Conservation (phyloP, 176 grass and related monocot species). For the Ensete ventricosum region DNA sequence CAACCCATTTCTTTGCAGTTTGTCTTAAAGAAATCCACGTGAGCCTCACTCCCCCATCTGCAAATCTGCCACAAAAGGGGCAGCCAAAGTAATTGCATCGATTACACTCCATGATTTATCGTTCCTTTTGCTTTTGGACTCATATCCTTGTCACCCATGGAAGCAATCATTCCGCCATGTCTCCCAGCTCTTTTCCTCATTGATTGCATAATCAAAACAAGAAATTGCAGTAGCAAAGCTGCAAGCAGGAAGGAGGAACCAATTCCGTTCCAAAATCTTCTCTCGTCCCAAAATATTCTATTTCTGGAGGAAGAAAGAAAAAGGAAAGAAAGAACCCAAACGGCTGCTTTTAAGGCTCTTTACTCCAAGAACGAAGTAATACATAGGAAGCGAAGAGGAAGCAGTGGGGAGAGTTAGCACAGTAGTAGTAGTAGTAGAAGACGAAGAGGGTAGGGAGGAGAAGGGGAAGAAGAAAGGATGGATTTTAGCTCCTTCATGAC, state of each 20-base stretch:
- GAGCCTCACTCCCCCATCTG: no score
- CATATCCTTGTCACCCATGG: background rate
- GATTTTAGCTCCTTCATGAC: conserved; percentile 68
- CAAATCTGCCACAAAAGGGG: no score
- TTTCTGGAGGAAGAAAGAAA: background rate
- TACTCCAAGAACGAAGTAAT: background rate
- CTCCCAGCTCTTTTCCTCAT: background rate
- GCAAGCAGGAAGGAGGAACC: background rate
- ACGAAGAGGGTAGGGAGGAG: background rate
- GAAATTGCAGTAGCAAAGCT: background rate
- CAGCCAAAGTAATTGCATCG: no score
- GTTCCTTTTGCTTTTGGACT: background rate
- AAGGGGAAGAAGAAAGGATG: conserved; percentile 24
- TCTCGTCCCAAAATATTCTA: no score
- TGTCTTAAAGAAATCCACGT: no score
- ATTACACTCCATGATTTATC: no score
- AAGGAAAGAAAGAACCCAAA: conserved; percentile 1
- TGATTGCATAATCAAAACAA: background rate
- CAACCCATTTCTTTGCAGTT: no score
- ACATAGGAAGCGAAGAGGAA: background rate
- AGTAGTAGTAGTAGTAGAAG: background rate
- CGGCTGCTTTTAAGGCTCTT: background rate
- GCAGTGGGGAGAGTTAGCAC: background rate
- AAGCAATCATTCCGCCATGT: background rate
- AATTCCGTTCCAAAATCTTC: background rate